Base-by-base conservation (phyloP, 2,329 filamentous ascomycete species). In the Ascochyta rabiei region DNA sequence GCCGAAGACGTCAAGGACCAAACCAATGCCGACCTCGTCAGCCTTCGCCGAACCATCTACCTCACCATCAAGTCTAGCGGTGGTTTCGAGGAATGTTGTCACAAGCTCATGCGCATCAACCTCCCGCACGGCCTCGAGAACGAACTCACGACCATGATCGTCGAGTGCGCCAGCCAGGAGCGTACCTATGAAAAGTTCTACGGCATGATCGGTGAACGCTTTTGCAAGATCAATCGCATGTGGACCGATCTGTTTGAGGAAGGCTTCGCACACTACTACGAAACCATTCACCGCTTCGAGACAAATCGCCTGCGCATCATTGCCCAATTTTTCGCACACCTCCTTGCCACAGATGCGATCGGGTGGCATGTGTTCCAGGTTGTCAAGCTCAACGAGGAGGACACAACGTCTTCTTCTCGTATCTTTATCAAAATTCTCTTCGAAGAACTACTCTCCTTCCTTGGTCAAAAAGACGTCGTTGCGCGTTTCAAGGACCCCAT, bases 381-480 rank as follows among this genome's bases (percentile, higher is more conserved):
- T 49, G 86, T 99, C 57, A 93, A 93, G 72, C 80, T 99, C 46
- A 99, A 95, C 70, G 93, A 99, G 74, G 93, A 98, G 54, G 95
- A 99, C 69, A 99, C 95, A 0, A 99, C 93, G 0, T 93, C 92
- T 2, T 95, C 91, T 59, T 96, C 91, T 64, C 91, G 95, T 80
- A 98, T 99, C 75, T 99, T 98, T 72, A 90, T 99, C 81, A 98
- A 97, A 80, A 98, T 98, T 53, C 79, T 99, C 12, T 96, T 99
- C 72, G 92, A 98, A 74, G 92, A 97, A 69, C 84, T 98, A 21
- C 84, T 88, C 4, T 91, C 97, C 76, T 89, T 91, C 57, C 83
- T 96, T 55, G 93, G 95, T 53, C 87, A 97, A 82, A 82, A 87
- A 41, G 90, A 89, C 68, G 78, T 99, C 47, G 87, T 89, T 64